Percentiles rank a stretch among this genome's conserved stretches.
These are phyloP conservation scores for Bremia lactucae DNA, from an alignment of 352 stramenopile genomes.

Conservation along the genomic window DNA sequence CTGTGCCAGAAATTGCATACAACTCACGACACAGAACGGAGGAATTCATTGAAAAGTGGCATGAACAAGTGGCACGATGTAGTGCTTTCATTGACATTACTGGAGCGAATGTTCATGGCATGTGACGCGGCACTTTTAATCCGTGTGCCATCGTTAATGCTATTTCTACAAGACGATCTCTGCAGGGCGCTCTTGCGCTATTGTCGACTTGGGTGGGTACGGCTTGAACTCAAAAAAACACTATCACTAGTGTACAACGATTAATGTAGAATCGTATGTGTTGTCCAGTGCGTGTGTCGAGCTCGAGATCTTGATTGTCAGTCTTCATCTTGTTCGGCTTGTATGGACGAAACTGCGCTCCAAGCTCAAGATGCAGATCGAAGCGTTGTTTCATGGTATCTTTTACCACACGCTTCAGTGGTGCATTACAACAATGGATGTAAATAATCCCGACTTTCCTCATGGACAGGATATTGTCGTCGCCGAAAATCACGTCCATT, in stretches of 20 bases:
- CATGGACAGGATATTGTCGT: constrained; percentile 8
- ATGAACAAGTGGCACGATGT: constrained; percentile 49
- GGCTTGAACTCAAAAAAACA: background rate
- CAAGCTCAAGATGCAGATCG: constrained; percentile 71
- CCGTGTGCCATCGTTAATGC: constrained; percentile 51
- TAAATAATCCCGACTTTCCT: constrained; percentile 48
- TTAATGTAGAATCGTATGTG: background rate
- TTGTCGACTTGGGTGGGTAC: constrained; percentile 46
- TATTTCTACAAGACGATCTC: constrained; percentile 80
- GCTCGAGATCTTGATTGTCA: constrained; percentile 42
- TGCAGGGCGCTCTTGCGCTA: constrained; percentile 66
- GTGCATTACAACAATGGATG: constrained; percentile 51
- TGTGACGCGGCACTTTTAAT: constrained; percentile 42
- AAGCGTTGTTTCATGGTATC: constrained; percentile 61
- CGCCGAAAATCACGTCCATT: constrained; percentile 3
- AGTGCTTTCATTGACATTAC: constrained; percentile 55
- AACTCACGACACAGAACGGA: too few relatives aligned
- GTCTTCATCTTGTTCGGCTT: constrained; percentile 50
- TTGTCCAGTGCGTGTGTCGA: constrained; percentile 34
- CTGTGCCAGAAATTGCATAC: constrained; percentile 72
- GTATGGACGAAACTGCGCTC: constrained; percentile 69
- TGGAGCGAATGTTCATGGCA: constrained; percentile 41
- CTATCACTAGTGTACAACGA: background rate
- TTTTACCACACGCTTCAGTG: constrained; percentile 65
- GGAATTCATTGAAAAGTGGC: constrained; percentile 17